phyloP scores from a whole-genome alignment of 2,329 filamentous ascomycete species.

The Ascochyta pisi region DNA sequence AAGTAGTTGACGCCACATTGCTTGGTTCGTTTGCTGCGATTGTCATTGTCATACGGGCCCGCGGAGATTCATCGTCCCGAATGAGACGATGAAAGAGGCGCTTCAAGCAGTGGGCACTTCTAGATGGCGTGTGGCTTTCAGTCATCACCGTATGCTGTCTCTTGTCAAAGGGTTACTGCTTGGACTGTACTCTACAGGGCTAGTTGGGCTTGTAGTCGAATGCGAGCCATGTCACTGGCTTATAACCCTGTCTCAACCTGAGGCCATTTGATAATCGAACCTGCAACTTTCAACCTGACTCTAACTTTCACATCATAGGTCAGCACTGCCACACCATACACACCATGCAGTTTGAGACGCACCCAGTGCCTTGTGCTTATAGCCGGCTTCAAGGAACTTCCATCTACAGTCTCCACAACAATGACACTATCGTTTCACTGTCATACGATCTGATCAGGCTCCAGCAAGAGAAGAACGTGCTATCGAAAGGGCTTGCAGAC shows the following conservation, averaged over 20 bases:
- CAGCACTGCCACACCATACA: not conserved
- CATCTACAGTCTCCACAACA: not conserved
- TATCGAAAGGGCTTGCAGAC: slow-evolving; percentile 40
- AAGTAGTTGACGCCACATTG: not conserved
- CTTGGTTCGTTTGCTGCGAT: not conserved
- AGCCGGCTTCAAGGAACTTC: not conserved
- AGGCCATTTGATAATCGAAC: not conserved
- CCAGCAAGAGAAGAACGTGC: slow-evolving; percentile 30
- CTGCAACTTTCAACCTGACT: not conserved
- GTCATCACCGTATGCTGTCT: not conserved
- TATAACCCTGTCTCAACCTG: slow-evolving; percentile 12
- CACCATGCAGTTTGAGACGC: slow-evolving; percentile 2
- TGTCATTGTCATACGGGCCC: not conserved
- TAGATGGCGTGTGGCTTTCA: slow-evolving; percentile 3
- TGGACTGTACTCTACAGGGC: not conserved
- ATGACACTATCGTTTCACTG: not conserved
- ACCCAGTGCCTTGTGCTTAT: not conserved
- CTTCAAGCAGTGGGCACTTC: not conserved
- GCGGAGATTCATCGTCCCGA: not conserved
- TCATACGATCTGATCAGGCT: slow-evolving; percentile 17
- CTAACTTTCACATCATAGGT: not conserved
- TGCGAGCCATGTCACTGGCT: not conserved
- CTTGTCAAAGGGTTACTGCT: slow-evolving; percentile 7
- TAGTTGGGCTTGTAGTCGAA: not conserved
- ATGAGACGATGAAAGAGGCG: not conserved